Percentiles rank a stretch among this genome's conserved stretches.
phyloP scores from a whole-genome alignment of 306 rosid genomes.

The Dalbergia cochinchinensis region DNA sequence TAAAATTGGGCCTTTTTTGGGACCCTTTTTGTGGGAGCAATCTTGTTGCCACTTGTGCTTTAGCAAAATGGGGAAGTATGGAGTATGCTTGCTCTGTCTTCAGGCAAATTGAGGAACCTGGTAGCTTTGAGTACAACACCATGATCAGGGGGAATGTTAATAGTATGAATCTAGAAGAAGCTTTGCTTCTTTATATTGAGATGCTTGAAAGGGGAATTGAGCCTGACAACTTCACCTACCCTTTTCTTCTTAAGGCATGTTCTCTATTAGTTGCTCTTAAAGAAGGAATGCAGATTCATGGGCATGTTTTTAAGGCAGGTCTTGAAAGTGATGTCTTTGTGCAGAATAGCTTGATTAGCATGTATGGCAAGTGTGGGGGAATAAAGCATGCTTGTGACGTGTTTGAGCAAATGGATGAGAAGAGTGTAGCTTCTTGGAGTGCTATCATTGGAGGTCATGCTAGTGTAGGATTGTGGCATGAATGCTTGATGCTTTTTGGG shows the following conservation, averaged over 20 bases:
- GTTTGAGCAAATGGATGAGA: slow-evolving; percentile 64
- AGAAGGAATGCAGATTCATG: slow-evolving; percentile 77
- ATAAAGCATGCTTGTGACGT: slow-evolving; percentile 54
- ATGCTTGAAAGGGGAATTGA: slow-evolving; percentile 73
- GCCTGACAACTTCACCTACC: slow-evolving; percentile 78
- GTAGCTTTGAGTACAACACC: slow-evolving; percentile 72
- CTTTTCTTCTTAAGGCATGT: slow-evolving; percentile 79
- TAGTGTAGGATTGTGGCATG: slow-evolving; percentile 70
- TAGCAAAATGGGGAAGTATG: slow-evolving; percentile 87
- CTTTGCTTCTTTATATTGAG: slow-evolving; percentile 60
- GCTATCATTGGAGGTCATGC: slow-evolving; percentile 81
- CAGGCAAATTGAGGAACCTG: slow-evolving; percentile 69
- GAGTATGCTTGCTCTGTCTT: slow-evolving; percentile 91
- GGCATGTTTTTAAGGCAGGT: slow-evolving; percentile 69
- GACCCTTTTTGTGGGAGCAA: slow-evolving; percentile 76
- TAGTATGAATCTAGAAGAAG: slow-evolving; percentile 57
- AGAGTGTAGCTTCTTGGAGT: slow-evolving; percentile 90
- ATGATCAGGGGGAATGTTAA: slow-evolving; percentile 76
- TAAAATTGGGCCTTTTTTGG: slow-evolving; percentile 66
- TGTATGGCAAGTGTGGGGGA: slow-evolving; percentile 74
- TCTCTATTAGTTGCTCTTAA: slow-evolving; percentile 55
- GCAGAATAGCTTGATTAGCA: slow-evolving; percentile 82
- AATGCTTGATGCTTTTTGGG: slow-evolving; percentile 71
- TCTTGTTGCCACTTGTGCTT: slow-evolving; percentile 76
- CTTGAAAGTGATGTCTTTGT: slow-evolving; percentile 71